Base-by-base conservation (phyloP, 306 rosid genomes). In the Canavalia ensiformis region DNA sequence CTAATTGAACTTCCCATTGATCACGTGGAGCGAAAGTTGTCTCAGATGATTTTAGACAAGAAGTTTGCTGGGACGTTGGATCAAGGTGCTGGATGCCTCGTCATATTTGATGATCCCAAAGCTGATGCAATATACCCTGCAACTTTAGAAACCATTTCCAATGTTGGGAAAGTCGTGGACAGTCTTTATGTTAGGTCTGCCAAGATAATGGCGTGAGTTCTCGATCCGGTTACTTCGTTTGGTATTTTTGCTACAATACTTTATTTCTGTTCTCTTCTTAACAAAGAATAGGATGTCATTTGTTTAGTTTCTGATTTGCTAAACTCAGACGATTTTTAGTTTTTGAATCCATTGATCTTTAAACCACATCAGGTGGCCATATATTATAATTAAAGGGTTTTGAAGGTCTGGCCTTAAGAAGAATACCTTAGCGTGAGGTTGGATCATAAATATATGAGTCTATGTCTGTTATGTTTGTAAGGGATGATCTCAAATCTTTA, bases 111-210 rank as follows among this genome's bases (percentile, higher is more conserved):
- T 3, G 89, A 88, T 75, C 88, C 83, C 31, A 83, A 88, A 78
- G 81, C 86, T 2, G 88, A 84, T 75, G 87, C 87, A 8, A 86
- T 88, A 18, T 86, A 84, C 52, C 84, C 88, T 8, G 87, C 94
- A 57, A 90, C 97, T 3, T 78, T 95, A 72, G 97, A 92, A 59
- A 95, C 98, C 68, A 87, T 95, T 82, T 81, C 92, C 4, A 95
- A 91, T 45, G 72, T 88, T 10, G 98, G 95, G 70, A 92, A 95
- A 88, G 97, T 95, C 6, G 98, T 92, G 30, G 97, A 91, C 72
- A 95, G 97, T 88, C 95, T 92, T 68, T 95, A 89, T 68, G 90
- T 88, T 74, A 90, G 97, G 82, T 95, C 98, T 84, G 98, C 97
- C 35, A 95, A 95, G 89, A 92, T 95, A 72, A 89, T 92, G 97